Evolutionary conservation across 2,329 filamentous ascomycete species (phyloP).

Genomic region (Pseudohalonectria lignicola): DNA sequence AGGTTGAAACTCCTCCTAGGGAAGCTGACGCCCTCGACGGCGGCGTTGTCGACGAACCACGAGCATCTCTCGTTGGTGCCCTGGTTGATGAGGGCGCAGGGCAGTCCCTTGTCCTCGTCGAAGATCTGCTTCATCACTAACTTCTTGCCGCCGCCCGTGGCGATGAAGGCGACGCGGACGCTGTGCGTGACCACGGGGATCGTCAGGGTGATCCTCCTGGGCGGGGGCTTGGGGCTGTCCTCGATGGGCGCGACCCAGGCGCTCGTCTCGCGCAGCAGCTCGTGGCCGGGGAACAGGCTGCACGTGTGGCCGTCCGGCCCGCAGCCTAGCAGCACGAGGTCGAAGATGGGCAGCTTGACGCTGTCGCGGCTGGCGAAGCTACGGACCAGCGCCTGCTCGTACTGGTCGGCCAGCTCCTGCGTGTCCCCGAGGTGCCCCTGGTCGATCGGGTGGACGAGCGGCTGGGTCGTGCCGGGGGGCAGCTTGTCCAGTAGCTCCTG

Average conservation of each 20-base stretch:
- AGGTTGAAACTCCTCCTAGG: constrained; percentile 58
- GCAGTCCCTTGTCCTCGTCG: constrained; percentile 68
- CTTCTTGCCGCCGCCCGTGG: constrained; percentile 82
- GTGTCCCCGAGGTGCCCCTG: constrained; percentile 54
- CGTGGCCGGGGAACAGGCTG: constrained; percentile 86
- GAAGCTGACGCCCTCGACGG: constrained; percentile 76
- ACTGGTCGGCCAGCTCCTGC: constrained; percentile 87
- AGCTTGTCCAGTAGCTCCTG: constrained; percentile 83
- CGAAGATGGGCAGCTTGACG: constrained; percentile 89
- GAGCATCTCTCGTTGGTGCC: constrained; percentile 74
- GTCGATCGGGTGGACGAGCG: constrained; percentile 73
- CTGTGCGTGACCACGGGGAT: constrained; percentile 84
- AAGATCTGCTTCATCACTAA: constrained; percentile 90
- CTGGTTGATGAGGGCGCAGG: constrained; percentile 81
- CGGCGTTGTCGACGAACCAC: constrained; percentile 88
- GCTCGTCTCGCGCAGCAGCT: constrained; percentile 71
- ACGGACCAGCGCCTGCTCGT: constrained; percentile 77
- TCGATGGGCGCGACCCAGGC: constrained; percentile 90
- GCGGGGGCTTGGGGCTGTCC: constrained; percentile 90
- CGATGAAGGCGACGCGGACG: constrained; percentile 80
- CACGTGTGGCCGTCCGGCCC: constrained; percentile 96
- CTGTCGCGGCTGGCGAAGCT: constrained; percentile 88
- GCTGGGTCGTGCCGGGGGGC: constrained; percentile 52
- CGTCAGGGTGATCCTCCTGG: constrained; percentile 82
- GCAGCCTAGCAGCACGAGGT: constrained; percentile 84